Evolutionary conservation across 2,329 filamentous ascomycete genomes (phyloP), one percentile per base, ranked within the genome.

Genomic region (Hypomyces rosellus): DNA sequence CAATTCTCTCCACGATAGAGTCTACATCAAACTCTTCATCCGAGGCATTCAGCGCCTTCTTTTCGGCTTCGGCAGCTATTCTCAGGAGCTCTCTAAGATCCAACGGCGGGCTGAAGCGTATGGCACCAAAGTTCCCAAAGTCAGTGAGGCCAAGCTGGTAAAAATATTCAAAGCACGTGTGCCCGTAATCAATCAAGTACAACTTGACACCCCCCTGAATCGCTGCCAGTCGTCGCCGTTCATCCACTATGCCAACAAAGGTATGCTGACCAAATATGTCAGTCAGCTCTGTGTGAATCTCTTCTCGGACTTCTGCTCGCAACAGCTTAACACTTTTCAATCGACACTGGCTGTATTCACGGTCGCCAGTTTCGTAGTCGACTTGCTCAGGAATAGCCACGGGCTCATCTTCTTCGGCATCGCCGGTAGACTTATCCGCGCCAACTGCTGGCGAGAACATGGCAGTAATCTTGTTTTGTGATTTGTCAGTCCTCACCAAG

Each of bases 131-230:
- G 65, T 99, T 99, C 2, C 87, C 89, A 69, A 99, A 99, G 63
- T 99, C 90, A 0, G 90, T 95, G 34, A 99, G 78, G 0, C 90
- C 92, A 16, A 97, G 72, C 69, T 99, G 93, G 70, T 99, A 99
- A 66, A 97, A 95, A 66, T 92, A 95, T 60, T 97, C 92, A 54
- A 84, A 87, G 65, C 83, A 88, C 1, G 88, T 73, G 64, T 92
- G 84, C 11, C 90, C 93, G 63, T 99, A 99, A 68, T 99, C 93
- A 47, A 99, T 77, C 18, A 99, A 80, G 66, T 88, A 96, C 7
- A 99, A 78, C 64, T 91, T 95, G 8, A 97, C 86, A 13, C 92
- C 93, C 34, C 88, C 85, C 69, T 99, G 93, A 36, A 99, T 87
- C 14, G 93, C 90, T n/a, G 85, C 91, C 12, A 99, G 81, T 11